A percentile compares a stretch with the other conserved stretches of the same genome.
phyloP scores from a whole-genome alignment of 805 yeast genomes.

The Starmerella etchellsii region DNA sequence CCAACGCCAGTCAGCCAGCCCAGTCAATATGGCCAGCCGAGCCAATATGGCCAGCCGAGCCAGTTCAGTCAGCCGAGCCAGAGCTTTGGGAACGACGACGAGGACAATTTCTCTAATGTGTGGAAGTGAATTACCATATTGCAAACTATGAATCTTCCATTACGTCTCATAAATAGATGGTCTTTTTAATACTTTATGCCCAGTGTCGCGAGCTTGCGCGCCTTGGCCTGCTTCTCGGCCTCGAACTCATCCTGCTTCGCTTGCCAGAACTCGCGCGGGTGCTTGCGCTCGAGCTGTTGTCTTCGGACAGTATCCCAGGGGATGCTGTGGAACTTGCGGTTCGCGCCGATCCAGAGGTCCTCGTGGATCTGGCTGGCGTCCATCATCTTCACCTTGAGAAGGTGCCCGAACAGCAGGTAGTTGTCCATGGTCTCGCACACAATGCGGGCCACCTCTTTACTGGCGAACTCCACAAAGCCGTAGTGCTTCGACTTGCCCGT shows the following conservation, averaged over 20 bases:
- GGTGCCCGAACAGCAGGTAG: constrained; percentile 76
- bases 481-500: constrained; percentile 86
- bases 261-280: constrained; percentile 45
- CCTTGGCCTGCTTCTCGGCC: constrained; percentile 33
- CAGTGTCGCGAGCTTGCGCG: constrained; percentile 37
- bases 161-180: too few species aligned
- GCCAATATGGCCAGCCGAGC: neutral
- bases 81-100: constrained; percentile 7
- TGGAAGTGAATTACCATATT: constrained; percentile 16
- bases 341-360: constrained; percentile 46
- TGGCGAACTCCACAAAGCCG: constrained; percentile 76
- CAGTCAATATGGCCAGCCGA: neutral
- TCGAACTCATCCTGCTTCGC: constrained; percentile 38
- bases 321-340: constrained; percentile 41
- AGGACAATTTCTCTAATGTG: constrained; percentile 15
- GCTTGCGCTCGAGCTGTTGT: constrained; percentile 43
- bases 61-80: constrained; percentile 1
- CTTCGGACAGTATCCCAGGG: constrained; percentile 48
- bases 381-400: constrained; percentile 57
- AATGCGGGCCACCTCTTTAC: constrained; percentile 61
- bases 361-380: constrained; percentile 30
- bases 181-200: constrained; percentile 49
- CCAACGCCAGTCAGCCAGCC: constrained; percentile 10
- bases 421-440: constrained; percentile 96
- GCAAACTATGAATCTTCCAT: too few species aligned